Evolutionary conservation across 2,329 filamentous ascomycete species (phyloP).

Genomic region (Diaporthe destruens): DNA sequence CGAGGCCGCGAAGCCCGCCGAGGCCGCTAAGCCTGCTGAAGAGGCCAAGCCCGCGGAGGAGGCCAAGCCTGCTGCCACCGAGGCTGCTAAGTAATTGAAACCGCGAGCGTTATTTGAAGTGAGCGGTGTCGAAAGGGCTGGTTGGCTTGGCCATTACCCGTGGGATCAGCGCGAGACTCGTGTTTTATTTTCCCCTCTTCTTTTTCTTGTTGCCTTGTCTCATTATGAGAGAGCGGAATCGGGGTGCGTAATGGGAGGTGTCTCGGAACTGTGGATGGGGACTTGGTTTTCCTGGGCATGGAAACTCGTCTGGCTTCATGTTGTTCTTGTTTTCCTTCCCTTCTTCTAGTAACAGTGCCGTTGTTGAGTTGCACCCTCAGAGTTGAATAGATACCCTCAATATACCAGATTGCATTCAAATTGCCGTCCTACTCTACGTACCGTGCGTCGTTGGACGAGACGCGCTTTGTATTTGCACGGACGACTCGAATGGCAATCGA

Average conservation of each 20-base stretch:
- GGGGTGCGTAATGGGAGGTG: slow-evolving; percentile 22
- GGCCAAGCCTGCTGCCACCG: slow-evolving; percentile 25
- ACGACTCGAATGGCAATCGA: not conserved
- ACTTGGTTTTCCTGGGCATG: not conserved
- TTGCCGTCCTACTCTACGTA: not conserved
- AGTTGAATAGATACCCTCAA: slow-evolving; percentile 44
- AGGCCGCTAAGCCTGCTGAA: slow-evolving; percentile 34
- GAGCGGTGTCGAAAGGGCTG: not conserved
- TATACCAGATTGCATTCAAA: slow-evolving; percentile 39
- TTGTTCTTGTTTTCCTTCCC: not conserved
- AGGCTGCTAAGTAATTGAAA: slow-evolving; percentile 27
- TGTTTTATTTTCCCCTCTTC: not conserved
- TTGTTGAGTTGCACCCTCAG: slow-evolving; percentile 39
- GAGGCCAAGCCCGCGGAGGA: slow-evolving; percentile 28
- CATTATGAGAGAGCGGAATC: slow-evolving; percentile 31
- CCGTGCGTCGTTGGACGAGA: not conserved
- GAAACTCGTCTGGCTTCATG: slow-evolving; percentile 14
- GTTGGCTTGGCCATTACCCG: not conserved
- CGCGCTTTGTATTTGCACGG: not conserved
- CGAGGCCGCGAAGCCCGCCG: slow-evolving; percentile 36
- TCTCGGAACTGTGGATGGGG: not conserved
- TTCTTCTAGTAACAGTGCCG: slow-evolving; percentile 40
- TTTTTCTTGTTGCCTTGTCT: slow-evolving; percentile 1
- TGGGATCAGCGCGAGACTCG: slow-evolving; percentile 6
- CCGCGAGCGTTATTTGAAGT: not conserved